Evolutionary conservation across 805 yeast genomes (phyloP).

Genomic region (Nakazawaea holstii): DNA sequence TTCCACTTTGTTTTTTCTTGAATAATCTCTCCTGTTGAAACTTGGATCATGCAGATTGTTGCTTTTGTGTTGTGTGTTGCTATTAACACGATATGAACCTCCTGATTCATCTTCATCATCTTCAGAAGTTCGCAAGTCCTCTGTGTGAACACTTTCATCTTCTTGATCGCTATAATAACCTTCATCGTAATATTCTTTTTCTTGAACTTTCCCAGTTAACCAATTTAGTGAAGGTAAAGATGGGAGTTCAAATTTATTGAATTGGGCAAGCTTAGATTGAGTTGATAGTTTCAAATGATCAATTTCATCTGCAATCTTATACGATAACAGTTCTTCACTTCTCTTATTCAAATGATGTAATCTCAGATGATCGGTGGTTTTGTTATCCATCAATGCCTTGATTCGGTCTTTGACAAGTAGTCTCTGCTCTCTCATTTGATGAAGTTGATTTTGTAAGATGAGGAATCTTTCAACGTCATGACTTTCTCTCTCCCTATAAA

Average conservation of each 20-base stretch:
- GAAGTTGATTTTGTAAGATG: conserved; percentile 63
- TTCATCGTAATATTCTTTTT: conserved; percentile 29
- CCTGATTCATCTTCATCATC: conserved; percentile 8
- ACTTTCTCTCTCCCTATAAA: conserved; percentile 56
- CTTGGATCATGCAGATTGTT: conserved; percentile 16
- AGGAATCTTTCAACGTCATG: conserved; percentile 56
- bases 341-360: neutral
- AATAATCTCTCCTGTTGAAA: conserved; percentile 46
- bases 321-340: neutral
- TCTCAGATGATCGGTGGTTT: conserved; percentile 6
- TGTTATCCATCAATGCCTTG: neutral
- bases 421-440: conserved; percentile 54
- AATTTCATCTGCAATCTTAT: neutral
- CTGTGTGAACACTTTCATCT: conserved; percentile 3
- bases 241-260: conserved; percentile 34
- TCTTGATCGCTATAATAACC: conserved; percentile 22
- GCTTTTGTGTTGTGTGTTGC: neutral
- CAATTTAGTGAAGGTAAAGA: conserved; percentile 34
- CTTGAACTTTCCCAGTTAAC: conserved; percentile 23
- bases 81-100: neutral
- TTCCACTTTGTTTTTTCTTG: conserved; percentile 19
- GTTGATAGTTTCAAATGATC: conserved; percentile 3
- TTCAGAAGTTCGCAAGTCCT: conserved; percentile 4
- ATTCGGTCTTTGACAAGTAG: conserved; percentile 17
- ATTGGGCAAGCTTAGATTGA: conserved; percentile 18